These are phyloP conservation scores for Ceratocystis variospora DNA, from an alignment of 2,329 filamentous ascomycete species.

Conservation along the genomic window DNA sequence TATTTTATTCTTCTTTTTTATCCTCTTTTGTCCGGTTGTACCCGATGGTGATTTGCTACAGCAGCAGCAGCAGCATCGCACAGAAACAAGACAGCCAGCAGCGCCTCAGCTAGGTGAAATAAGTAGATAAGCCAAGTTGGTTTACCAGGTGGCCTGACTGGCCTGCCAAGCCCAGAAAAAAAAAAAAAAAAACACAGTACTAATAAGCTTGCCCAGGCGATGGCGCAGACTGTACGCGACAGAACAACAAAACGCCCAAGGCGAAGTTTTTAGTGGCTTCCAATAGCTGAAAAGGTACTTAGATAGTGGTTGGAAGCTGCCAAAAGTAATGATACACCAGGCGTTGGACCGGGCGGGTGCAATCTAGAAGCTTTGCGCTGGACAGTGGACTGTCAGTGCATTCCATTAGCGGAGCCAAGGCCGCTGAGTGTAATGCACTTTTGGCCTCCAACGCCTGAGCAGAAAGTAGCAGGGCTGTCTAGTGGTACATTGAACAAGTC, in stretches of 20 bases:
- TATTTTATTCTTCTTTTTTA: slow-evolving; percentile 6
- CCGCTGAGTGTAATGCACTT: neutral
- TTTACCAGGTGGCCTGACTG: neutral
- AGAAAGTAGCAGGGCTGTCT: neutral
- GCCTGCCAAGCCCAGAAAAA: neutral
- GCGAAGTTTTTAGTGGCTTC: slow-evolving; percentile 12
- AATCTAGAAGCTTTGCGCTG: no score
- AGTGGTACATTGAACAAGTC: neutral
- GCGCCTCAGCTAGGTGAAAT: no score
- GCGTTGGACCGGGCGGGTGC: no score
- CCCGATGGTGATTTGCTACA: neutral
- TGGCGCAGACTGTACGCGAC: slow-evolving; percentile 14
- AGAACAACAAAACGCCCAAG: slow-evolving; percentile 10
- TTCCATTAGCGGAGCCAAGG: neutral
- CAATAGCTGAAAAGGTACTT: slow-evolving; percentile 2
- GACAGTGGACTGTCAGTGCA: neutral
- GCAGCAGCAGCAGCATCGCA: neutral
- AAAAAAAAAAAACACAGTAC: neutral
- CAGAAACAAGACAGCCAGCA: neutral
- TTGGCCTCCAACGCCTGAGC: neutral
- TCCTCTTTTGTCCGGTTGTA: neutral
- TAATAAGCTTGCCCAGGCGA: slow-evolving; percentile 2
- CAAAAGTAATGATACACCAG: slow-evolving; percentile 14
- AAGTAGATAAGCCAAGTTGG: neutral
- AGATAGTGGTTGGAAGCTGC: neutral